phyloP scores from a whole-genome alignment of 257 asterid genomes.

The Scutellaria galericulata region DNA sequence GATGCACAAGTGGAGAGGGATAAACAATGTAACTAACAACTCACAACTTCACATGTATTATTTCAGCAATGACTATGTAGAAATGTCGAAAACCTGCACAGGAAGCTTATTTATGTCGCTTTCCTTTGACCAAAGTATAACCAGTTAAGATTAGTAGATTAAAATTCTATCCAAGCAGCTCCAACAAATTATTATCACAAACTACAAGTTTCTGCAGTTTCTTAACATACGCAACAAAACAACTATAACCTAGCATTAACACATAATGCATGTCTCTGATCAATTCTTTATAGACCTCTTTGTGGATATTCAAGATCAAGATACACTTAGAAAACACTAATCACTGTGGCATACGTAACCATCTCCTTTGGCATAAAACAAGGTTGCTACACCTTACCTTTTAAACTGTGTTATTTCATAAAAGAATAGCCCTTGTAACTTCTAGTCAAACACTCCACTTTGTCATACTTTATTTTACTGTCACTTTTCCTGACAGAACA shows the following conservation, averaged over 20 bases:
- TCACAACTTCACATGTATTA: too few relatives aligned
- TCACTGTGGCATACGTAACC: background rate
- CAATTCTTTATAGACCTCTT: background rate
- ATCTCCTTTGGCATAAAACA: background rate
- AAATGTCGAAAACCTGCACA: background rate
- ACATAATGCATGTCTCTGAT: background rate
- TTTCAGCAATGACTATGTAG: too few relatives aligned
- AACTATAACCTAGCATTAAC: background rate
- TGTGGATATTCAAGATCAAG: background rate
- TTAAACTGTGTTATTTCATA: too few relatives aligned
- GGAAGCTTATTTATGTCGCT: background rate
- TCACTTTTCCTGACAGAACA: too few relatives aligned
- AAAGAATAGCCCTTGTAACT: too few relatives aligned
- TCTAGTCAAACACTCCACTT: too few relatives aligned
- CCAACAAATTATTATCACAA: background rate
- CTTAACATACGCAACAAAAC: constrained; percentile 1
- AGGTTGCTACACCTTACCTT: too few relatives aligned
- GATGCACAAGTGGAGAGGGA: too few relatives aligned
- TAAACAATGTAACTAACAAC: too few relatives aligned
- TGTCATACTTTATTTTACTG: too few relatives aligned
- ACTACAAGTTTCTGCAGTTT: too few relatives aligned
- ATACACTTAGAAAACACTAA: background rate
- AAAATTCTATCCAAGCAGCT: background rate
- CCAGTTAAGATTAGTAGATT: background rate
- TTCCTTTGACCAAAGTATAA: constrained; percentile 17